These are phyloP conservation scores for Penicillium lagena DNA, from an alignment of 495 filamentous ascomycete genomes.

Conservation along the genomic window DNA sequence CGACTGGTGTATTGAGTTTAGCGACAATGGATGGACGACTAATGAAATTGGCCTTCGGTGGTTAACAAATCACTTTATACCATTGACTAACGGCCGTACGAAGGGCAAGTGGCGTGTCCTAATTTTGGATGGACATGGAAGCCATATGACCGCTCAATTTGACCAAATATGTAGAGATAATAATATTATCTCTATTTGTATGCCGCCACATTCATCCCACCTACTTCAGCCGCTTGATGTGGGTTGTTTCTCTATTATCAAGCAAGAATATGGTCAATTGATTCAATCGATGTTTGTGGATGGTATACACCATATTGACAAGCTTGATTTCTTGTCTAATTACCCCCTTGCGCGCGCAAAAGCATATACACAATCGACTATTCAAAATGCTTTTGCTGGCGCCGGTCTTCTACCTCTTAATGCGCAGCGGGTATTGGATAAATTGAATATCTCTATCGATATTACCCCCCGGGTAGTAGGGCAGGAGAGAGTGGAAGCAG, in stretches of 20 bases:
- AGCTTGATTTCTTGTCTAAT: background rate
- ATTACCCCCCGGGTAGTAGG: no score
- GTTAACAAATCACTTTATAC: background rate
- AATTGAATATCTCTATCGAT: constrained; percentile 14
- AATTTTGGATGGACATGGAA: constrained; percentile 18
- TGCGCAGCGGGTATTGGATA: constrained; percentile 4
- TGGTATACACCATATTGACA: constrained; percentile 6
- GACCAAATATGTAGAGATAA: constrained; percentile 10
- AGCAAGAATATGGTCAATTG: constrained; percentile 2
- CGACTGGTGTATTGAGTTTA: constrained; percentile 3
- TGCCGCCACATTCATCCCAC: constrained; percentile 17
- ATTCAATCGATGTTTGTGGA: background rate
- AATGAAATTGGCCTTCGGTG: constrained; percentile 9
- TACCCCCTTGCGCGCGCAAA: background rate
- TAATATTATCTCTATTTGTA: constrained; percentile 16
- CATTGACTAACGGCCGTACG: constrained; percentile 1
- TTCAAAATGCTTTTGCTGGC: constrained; percentile 6
- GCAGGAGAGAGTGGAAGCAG: no score
- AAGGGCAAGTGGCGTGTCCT: constrained; percentile 10
- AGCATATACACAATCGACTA: background rate
- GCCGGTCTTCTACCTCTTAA: constrained; percentile 4
- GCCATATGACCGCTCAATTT: constrained; percentile 15
- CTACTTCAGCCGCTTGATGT: constrained; percentile 21
- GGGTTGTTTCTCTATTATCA: constrained; percentile 8
- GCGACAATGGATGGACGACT: background rate